A percentile compares a stretch with the other conserved stretches of the same genome.
phyloP scores from a whole-genome alignment of 306 rosid genomes.

The Myrica gale region DNA sequence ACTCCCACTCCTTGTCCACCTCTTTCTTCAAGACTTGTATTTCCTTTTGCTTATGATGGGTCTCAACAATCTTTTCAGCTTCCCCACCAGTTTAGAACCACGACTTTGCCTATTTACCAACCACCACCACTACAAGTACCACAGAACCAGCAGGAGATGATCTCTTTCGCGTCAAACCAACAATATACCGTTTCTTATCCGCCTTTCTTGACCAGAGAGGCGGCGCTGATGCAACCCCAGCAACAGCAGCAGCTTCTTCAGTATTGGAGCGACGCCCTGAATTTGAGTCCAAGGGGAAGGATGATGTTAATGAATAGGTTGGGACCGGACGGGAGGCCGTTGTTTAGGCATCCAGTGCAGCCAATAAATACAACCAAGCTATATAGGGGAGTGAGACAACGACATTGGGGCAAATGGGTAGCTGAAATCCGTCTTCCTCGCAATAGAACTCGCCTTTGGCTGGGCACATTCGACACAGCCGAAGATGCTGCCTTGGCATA shows the following conservation, averaged over 20 bases:
- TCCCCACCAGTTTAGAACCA: conserved; percentile 39
- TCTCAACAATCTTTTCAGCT: conserved; percentile 46
- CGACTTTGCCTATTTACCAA: conserved; percentile 31
- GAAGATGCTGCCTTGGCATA: conserved; percentile 98
- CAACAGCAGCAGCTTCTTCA: conserved; percentile 65
- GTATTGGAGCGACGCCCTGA: conserved; percentile 74
- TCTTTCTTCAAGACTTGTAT: conserved; percentile 51
- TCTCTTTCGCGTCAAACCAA: conserved; percentile 47
- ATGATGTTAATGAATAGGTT: conserved; percentile 64
- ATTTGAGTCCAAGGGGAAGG: conserved; percentile 66
- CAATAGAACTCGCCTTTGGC: conserved; percentile 88
- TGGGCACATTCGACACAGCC: conserved; percentile 94
- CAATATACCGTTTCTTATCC: conserved; percentile 42
- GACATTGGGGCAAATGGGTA: conserved; percentile 99
- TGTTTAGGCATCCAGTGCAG: conserved; percentile 53
- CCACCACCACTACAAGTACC: conserved; percentile 36
- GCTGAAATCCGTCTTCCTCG: conserved; percentile 96
- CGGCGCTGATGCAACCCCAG: conserved; percentile 33
- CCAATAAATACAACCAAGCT: conserved; percentile 73
- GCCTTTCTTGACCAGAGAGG: conserved; percentile 30
- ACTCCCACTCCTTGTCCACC: conserved; percentile 11
- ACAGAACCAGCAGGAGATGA: conserved; percentile 48
- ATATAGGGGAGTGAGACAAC: conserved; percentile 92
- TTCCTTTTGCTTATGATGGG: conserved; percentile 66
- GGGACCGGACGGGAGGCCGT: conserved; percentile 45